Base-by-base conservation (phyloP, 2,329 filamentous ascomycete genomes). In the Aspergillus intermedius region DNA sequence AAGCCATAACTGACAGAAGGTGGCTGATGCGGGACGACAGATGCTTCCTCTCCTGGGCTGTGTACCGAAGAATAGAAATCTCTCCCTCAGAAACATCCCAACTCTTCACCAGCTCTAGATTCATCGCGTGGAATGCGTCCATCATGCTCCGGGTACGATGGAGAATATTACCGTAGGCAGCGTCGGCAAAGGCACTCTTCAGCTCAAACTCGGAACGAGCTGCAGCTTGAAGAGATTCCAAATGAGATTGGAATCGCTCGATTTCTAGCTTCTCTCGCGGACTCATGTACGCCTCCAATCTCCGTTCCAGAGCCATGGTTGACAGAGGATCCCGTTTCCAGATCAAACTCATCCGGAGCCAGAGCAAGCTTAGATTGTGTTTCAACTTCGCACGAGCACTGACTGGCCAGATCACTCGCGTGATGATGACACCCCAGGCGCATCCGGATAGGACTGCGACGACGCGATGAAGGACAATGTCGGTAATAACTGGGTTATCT, bases 101-200 rank as follows among this genome's bases (percentile, higher is more conserved):
- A 50, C 91, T 87, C 61, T 91, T 91, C 62, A 87, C 79, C 34
- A 95, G 90, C 53, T 96, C 84, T 9, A 96, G 81, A 54, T 91
- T 94, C 88, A 98, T 95, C 45, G 91, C 89, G 63, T 97, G 91
- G 67, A 98, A 96, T 34, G 88, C 86, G 68, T 96, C 91, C 4
- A 97, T 81, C 70, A 96, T 88, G 46, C 86, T 83, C 53, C 86
- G 84, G 1, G 91, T 95, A 8, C 85, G 85, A 19, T 81, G 80
- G 63, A 97, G 79, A 49, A 97, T 86, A 32, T 83, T 80, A 4
- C 79, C 80, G 64, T 87, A 91, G 13, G 82, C 78, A 40, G 79
- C 81, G 54, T 84, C 79, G 1, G 90, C 88, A 60, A 98, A 98
- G 0, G 91, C 89, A 0, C 91, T 88, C 37, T 84, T 81, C 5